Conservation (phyloP, 768 basidiomycete species). For the Coprinopsis cinerea region DNA sequence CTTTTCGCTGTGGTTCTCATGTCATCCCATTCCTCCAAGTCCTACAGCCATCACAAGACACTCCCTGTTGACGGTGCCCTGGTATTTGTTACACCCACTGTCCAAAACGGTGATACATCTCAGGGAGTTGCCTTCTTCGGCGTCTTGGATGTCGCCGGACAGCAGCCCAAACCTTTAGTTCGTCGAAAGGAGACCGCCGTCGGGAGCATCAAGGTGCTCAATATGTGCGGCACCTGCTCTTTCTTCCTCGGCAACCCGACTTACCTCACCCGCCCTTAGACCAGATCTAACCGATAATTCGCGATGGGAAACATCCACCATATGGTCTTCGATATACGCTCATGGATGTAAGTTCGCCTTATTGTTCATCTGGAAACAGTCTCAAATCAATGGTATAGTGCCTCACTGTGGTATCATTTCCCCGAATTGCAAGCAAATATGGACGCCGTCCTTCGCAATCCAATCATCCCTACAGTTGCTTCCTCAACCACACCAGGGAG, state of each 20-base stretch:
- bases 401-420: constrained; percentile 52
- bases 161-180: background rate
- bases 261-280: constrained; percentile 27
- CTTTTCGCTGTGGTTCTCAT: background rate
- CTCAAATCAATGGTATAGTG: constrained; percentile 33
- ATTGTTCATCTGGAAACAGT: background rate
- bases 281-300: constrained; percentile 46
- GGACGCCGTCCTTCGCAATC: constrained; percentile 42
- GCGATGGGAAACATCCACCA: constrained; percentile 41
- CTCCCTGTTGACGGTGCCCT: constrained; percentile 3
- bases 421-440: constrained; percentile 53
- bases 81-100: constrained; percentile 1
- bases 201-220: constrained; percentile 46
- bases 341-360: constrained; percentile 41
- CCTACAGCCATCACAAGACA: background rate
- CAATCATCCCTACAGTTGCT: constrained; percentile 38
- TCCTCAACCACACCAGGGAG: constrained; percentile 26
- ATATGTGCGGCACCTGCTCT: constrained; percentile 36
- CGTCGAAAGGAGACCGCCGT: constrained; percentile 33
- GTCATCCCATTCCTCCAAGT: background rate
- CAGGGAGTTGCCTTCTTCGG: constrained; percentile 5
- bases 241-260: constrained; percentile 2
- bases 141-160: constrained; percentile 38
- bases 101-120: background rate
- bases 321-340: constrained; percentile 41